A percentile compares a stretch with the other conserved stretches of the same genome.
Evolutionary conservation across 139 green algal species (phyloP).

Genomic region (Chlorella sp.): DNA sequence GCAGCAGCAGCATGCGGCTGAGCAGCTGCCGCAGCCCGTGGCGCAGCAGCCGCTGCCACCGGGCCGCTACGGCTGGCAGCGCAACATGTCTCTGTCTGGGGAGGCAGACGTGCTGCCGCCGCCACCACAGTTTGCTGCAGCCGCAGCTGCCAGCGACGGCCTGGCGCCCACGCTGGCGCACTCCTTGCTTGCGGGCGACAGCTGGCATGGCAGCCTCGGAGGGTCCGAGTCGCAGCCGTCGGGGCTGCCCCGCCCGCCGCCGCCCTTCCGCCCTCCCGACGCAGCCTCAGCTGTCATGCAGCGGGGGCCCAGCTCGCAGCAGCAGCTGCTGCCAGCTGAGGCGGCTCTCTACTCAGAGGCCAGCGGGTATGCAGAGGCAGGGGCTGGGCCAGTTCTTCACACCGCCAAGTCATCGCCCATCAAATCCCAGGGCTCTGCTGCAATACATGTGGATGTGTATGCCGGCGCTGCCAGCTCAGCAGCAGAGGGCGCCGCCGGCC

Average conservation of each 20-base stretch:
- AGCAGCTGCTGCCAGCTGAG: not conserved
- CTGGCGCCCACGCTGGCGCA: not conserved
- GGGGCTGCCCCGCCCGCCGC: not conserved
- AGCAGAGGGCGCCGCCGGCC: not conserved
- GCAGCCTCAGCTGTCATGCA: conserved; percentile 17
- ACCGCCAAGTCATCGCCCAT: conserved; percentile 12
- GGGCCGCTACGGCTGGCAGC: conserved; percentile 13
- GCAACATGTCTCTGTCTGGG: not conserved
- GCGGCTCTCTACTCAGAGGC: not conserved
- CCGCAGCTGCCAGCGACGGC: not conserved
- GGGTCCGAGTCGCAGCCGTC: not conserved
- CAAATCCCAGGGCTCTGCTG: conserved; percentile 4
- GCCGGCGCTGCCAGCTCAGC: not conserved
- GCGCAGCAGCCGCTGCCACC: conserved; percentile 7
- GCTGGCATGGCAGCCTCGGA: not conserved
- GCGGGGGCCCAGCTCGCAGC: not conserved
- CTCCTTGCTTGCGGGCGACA: not conserved
- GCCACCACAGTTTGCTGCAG: not conserved
- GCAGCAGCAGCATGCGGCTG: not conserved
- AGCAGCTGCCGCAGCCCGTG: not conserved
- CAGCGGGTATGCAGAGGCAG: not conserved
- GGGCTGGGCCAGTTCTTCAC: not conserved
- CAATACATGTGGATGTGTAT: conserved; percentile 6
- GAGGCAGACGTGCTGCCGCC: not conserved
- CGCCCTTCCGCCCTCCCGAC: conserved; percentile 16